A percentile compares a stretch with the other conserved stretches of the same genome.
Conservation (phyloP, 148 eudicot genomes). For the Camellia lanceoleosa region DNA sequence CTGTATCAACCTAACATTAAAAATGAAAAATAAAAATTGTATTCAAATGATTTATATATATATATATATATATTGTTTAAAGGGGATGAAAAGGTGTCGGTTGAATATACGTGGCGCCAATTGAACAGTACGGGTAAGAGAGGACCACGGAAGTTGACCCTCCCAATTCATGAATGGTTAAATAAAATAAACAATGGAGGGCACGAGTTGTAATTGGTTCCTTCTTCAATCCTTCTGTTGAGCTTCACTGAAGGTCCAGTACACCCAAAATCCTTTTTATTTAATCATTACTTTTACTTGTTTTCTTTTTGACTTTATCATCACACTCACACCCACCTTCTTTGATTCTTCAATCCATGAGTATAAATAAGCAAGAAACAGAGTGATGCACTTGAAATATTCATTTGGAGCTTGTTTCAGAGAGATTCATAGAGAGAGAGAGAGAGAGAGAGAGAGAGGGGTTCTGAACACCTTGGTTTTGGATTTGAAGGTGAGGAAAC, state of each 20-base stretch:
- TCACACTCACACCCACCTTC: not conserved
- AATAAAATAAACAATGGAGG: not conserved
- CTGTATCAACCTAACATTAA: too few species aligned
- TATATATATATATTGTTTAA: too few species aligned
- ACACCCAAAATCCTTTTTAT: not conserved
- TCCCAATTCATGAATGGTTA: not conserved
- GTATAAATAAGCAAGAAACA: not conserved
- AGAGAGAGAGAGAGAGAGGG: not conserved
- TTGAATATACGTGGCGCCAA: too few species aligned
- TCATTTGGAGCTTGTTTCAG: conserved; percentile 10
- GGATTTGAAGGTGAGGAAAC: conserved; percentile 5
- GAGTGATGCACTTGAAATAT: not conserved
- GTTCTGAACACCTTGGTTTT: conserved; percentile 3
- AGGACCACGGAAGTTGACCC: not conserved
- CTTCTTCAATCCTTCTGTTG: conserved; percentile 2
- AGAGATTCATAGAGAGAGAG: conserved; percentile 2
- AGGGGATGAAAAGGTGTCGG: too few species aligned
- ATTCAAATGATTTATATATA: too few species aligned
- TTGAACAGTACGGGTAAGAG: too few species aligned
- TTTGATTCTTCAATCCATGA: not conserved
- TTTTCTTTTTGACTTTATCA: too few species aligned
- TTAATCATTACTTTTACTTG: not conserved
- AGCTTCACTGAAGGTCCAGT: conserved; percentile 1
- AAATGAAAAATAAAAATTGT: too few species aligned
- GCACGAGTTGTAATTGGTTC: not conserved